Conservation (phyloP, 495 filamentous ascomycete species). For the Bacidia gigantensis region DNA sequence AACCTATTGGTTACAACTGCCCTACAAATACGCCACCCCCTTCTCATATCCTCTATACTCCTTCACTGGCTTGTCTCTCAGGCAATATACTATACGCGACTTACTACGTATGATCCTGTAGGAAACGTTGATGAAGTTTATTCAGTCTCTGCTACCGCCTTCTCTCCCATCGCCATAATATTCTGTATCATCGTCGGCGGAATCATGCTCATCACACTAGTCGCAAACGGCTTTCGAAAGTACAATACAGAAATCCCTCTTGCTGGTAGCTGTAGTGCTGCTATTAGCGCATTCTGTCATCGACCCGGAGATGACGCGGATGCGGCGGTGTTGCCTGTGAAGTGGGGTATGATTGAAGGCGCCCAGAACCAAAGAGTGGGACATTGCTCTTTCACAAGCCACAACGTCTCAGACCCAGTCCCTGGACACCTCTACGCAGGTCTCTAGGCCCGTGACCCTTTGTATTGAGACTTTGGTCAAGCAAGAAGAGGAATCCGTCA, state of each 20-base stretch:
- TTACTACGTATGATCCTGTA: constrained; percentile 11
- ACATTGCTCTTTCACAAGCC: constrained; percentile 1
- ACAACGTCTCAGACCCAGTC: neutral
- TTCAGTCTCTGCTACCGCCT: constrained; percentile 19
- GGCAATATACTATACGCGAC: constrained; percentile 22
- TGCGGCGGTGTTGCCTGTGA: neutral
- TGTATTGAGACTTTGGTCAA: too few relatives aligned
- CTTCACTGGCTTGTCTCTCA: constrained; percentile 32
- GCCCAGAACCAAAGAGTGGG: neutral
- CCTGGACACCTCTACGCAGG: neutral
- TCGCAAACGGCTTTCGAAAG: constrained; percentile 14
- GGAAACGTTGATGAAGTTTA: neutral
- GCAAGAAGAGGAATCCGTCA: too few relatives aligned
- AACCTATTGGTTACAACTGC: constrained; percentile 33
- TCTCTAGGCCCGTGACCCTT: too few relatives aligned
- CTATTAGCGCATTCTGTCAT: neutral
- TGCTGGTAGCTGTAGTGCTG: neutral
- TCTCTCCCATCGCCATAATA: constrained; percentile 20
- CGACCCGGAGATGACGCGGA: neutral
- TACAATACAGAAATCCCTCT: constrained; percentile 7
- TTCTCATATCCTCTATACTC: constrained; percentile 20
- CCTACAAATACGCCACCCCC: constrained; percentile 30
- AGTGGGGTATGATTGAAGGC: neutral
- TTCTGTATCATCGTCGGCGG: constrained; percentile 16
- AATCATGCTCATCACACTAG: constrained; percentile 16